These are phyloP conservation scores for Talaromyces nanjingensis DNA, from an alignment of 495 filamentous ascomycete genomes.

Conservation along the genomic window DNA sequence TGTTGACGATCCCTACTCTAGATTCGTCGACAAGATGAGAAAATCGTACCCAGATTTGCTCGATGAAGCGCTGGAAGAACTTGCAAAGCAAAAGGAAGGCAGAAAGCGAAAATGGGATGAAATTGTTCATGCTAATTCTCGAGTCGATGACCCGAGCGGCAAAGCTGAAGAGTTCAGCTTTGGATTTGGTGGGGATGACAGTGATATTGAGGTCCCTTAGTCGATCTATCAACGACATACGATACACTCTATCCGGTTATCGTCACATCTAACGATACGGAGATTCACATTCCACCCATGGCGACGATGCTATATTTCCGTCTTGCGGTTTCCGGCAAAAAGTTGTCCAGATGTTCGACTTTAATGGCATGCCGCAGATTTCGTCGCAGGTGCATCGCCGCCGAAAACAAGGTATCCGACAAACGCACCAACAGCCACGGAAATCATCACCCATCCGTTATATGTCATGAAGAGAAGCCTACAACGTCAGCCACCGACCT, in stretches of 20 bases:
- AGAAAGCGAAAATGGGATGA: constrained; percentile 87
- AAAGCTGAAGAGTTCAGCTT: constrained; percentile 68
- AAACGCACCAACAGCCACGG: constrained; percentile 83
- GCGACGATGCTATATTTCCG: neutral
- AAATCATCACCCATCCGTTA: constrained; percentile 94
- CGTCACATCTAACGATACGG: neutral
- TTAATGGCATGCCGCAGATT: constrained; percentile 88
- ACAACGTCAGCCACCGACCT: constrained; percentile 6
- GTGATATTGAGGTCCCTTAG: constrained; percentile 48
- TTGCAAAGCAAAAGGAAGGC: constrained; percentile 52
- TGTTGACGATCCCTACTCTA: constrained; percentile 63
- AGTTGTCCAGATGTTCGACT: neutral
- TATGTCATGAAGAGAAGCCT: constrained; percentile 99
- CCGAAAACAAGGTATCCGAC: constrained; percentile 83
- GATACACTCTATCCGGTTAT: neutral
- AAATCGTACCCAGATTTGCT: constrained; percentile 59
- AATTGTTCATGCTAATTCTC: constrained; percentile 46
- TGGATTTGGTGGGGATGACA: constrained; percentile 64
- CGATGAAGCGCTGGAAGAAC: constrained; percentile 51
- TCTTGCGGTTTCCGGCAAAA: neutral
- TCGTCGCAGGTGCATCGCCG: constrained; percentile 56
- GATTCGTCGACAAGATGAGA: constrained; percentile 67
- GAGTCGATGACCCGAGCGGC: constrained; percentile 32
- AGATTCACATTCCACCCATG: neutral
- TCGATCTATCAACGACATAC: neutral